Conservation (phyloP, 768 basidiomycete species). For the Tulasnella sp. region DNA sequence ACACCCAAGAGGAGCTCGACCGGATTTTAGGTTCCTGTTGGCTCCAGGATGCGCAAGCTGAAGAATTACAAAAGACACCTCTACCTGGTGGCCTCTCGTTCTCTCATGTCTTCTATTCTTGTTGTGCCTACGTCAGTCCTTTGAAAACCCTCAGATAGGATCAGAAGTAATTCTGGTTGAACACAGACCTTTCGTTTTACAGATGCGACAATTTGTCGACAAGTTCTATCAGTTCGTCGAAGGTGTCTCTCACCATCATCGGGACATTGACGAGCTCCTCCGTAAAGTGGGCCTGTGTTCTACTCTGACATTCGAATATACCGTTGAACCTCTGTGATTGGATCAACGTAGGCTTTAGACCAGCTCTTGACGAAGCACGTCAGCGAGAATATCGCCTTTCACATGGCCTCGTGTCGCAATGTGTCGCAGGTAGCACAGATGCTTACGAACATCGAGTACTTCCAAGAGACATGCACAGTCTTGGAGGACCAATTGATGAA, state of each 20-base stretch:
- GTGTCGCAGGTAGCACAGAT: conserved; percentile 89
- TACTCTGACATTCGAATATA: not conserved
- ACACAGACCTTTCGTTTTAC: conserved; percentile 11
- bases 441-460: conserved; percentile 85
- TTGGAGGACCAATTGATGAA: conserved; percentile 75
- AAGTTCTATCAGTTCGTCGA: conserved; percentile 96
- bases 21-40: conserved; percentile 73
- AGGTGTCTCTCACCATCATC: conserved; percentile 83
- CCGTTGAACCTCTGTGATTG: no score
- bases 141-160: no score
- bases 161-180: no score
- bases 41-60: conserved; percentile 59
- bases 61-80: conserved; percentile 45
- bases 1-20: conserved; percentile 47
- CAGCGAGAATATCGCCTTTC: conserved; percentile 60
- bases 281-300: conserved; percentile 49
- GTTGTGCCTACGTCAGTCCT: conserved; percentile 67
- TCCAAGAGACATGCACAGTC: conserved; percentile 74
- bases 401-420: conserved; percentile 64
- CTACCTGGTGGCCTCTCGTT: conserved; percentile 76
- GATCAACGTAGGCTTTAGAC: conserved; percentile 61
- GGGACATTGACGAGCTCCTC: conserved; percentile 83
- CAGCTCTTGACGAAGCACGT: conserved; percentile 67
- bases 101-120: conserved; percentile 92
- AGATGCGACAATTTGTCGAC: conserved; percentile 84